phyloP scores from a whole-genome alignment of 2,329 filamentous ascomycete species.

The Samsoniella hepiali region DNA sequence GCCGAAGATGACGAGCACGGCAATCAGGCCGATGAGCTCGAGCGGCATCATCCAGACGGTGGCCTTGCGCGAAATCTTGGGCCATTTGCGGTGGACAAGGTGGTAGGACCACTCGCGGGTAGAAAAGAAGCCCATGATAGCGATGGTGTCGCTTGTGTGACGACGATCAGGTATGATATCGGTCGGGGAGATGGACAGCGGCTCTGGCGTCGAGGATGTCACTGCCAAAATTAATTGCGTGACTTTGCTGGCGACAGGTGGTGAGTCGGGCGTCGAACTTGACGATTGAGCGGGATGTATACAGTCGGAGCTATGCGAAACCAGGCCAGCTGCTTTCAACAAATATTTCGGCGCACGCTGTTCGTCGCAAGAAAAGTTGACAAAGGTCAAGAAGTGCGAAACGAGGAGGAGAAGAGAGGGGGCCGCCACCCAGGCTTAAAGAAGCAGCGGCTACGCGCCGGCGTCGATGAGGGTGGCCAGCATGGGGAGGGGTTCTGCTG shows the following conservation, averaged over 20 bases:
- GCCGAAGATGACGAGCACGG: constrained; percentile 66
- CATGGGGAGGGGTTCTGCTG: constrained; percentile 12
- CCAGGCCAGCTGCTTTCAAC: constrained; percentile 9
- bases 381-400: neutral
- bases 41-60: constrained; percentile 62
- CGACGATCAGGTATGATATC: too few species aligned
- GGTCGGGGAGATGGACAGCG: neutral
- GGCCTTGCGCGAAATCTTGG: constrained; percentile 45
- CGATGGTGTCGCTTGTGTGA: neutral
- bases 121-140: constrained; percentile 11
- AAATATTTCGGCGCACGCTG: neutral
- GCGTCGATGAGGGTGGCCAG: neutral
- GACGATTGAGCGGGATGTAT: neutral
- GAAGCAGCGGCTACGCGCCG: neutral
- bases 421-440: constrained; percentile 10
- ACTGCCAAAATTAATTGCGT: neutral
- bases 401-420: neutral
- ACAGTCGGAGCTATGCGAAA: neutral
- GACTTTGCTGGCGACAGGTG: neutral
- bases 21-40: constrained; percentile 64
- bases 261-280: neutral
- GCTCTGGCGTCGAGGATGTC: neutral
- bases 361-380: neutral
- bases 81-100: constrained; percentile 60
- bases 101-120: constrained; percentile 36